Evolutionary conservation across 2,329 filamentous ascomycete genomes (phyloP), one percentile per base, ranked within the genome.

Genomic region (Fusarium sp.): DNA sequence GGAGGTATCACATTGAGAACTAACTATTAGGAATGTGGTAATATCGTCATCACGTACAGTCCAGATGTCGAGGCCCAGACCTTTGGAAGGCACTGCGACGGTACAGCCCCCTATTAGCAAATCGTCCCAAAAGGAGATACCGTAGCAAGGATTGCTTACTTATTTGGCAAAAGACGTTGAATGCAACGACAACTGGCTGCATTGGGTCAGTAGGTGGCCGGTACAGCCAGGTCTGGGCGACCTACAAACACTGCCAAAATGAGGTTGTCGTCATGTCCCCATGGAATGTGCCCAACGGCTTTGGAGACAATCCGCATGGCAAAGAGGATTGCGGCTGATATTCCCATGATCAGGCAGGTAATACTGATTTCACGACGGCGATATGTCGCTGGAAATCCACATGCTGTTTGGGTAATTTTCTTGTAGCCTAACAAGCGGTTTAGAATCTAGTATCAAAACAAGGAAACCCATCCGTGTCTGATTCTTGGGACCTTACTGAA

Each of bases 351-450:
- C 4, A 60, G n/a, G 8, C 29, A 22, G 14, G 27, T 27, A 5
- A 50, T 33, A 13, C 35, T 18, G 3, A 65, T 22, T 20, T 65
- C 56, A 10, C 18, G 10, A 9, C 64, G 64, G 14, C 37, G 41
- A 24, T 65, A 56, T 39, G 24, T 27, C n/a, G 4, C 10, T 6
- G 33, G 31, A 20, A 27, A 13, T 52, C 16, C 10, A 27, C 45
- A 63, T 4, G 29, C 11, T 8, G 18, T 29, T 37, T 61, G 37
- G 37, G 37, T 20, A 20, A 10, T 20, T 41, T 41, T 41, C 37
- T 41, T 41, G 18, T 41, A 41, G 18, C 18, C 37, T 41, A 41
- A 41, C 16, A 41, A 20, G 5, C 3, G 18, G n/a, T 41, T 91
- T 27, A 27, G 45, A 50, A 50, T 18, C 27, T 24, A n/a, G 7